Conservation (phyloP, 768 basidiomycete species). For the Rhizopogon vulgaris region DNA sequence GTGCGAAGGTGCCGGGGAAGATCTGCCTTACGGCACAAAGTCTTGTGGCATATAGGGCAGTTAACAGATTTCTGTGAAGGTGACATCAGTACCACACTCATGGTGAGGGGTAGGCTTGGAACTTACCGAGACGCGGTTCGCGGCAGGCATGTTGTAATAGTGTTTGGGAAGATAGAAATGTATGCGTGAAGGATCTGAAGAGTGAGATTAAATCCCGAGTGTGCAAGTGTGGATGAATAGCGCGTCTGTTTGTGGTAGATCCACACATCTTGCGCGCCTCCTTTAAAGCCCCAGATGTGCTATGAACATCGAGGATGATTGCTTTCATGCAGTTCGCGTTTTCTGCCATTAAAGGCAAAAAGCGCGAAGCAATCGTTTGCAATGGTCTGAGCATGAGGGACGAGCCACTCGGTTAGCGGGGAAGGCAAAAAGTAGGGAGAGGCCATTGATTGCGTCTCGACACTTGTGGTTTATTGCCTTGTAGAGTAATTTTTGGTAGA, state of each 20-base stretch:
- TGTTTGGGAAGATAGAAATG: neutral
- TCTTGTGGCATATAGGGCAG: slow-evolving; percentile 12
- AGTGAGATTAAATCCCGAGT: neutral
- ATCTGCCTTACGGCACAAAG: slow-evolving; percentile 19
- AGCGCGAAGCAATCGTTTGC: slow-evolving; percentile 16
- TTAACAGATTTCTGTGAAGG: slow-evolving; percentile 2
- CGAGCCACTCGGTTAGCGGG: slow-evolving; percentile 21
- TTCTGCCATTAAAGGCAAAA: slow-evolving; percentile 14
- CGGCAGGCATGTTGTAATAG: slow-evolving; percentile 5
- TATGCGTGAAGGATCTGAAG: neutral
- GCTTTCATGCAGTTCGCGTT: slow-evolving; percentile 14
- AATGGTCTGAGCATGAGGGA: slow-evolving; percentile 10
- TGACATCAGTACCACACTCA: neutral
- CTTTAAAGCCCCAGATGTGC: slow-evolving; percentile 17
- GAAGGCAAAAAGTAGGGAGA: slow-evolving; percentile 5
- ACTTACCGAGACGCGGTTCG: slow-evolving; percentile 5
- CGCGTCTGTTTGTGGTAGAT: neutral
- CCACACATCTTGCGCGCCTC: slow-evolving; percentile 3
- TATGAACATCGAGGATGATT: slow-evolving; percentile 17
- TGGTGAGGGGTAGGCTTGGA: neutral
- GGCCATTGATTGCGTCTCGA: slow-evolving; percentile 17
- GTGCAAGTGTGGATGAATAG: neutral
- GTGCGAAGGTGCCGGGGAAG: slow-evolving; percentile 20
- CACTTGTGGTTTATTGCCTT: slow-evolving; percentile 11
- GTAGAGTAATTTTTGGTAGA: neutral